phyloP scores from a whole-genome alignment of 2,329 filamentous ascomycete genomes.

The Monosporascus sp. region DNA sequence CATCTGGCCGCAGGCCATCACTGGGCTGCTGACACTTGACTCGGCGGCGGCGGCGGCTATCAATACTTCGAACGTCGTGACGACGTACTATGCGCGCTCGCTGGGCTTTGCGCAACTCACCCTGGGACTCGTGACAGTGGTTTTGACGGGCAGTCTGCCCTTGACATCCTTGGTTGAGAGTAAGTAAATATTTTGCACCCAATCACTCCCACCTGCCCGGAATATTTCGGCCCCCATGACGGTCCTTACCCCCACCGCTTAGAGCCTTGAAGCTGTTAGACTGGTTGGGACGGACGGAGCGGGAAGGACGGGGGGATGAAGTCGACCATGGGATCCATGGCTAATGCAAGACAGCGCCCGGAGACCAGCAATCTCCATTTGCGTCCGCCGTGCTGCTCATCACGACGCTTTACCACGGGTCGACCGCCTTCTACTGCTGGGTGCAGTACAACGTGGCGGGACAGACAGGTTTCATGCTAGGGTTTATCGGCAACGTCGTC shows the following conservation, averaged over 20 bases:
- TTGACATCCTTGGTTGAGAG: conserved; percentile 45
- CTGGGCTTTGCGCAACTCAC: conserved; percentile 63
- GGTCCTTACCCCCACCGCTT: too few species aligned
- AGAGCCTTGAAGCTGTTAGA: too few species aligned
- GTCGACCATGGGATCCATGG: too few species aligned
- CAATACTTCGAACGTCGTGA: conserved; percentile 42
- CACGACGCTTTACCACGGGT: conserved; percentile 60
- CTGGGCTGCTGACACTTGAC: conserved; percentile 31
- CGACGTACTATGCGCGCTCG: conserved; percentile 68
- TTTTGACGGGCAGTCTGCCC: conserved; percentile 67
- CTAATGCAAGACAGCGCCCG: conserved; percentile 13
- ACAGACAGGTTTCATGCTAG: conserved; percentile 55
- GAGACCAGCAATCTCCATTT: conserved; percentile 48
- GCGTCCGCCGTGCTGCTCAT: conserved; percentile 61
- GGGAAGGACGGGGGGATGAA: too few species aligned
- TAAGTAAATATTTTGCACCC: conserved; percentile 12
- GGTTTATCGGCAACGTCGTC: conserved; percentile 48
- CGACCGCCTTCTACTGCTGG: conserved; percentile 62
- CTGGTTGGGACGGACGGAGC: too few species aligned
- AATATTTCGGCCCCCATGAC: not conserved
- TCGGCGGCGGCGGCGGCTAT: not conserved
- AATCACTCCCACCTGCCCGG: too few species aligned
- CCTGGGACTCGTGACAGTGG: conserved; percentile 57
- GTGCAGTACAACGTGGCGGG: conserved; percentile 53
- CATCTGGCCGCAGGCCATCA: conserved; percentile 42